Evolutionary conservation across 2,329 filamentous ascomycete genomes (phyloP).

Genomic region (Gliomastix tumulicola): DNA sequence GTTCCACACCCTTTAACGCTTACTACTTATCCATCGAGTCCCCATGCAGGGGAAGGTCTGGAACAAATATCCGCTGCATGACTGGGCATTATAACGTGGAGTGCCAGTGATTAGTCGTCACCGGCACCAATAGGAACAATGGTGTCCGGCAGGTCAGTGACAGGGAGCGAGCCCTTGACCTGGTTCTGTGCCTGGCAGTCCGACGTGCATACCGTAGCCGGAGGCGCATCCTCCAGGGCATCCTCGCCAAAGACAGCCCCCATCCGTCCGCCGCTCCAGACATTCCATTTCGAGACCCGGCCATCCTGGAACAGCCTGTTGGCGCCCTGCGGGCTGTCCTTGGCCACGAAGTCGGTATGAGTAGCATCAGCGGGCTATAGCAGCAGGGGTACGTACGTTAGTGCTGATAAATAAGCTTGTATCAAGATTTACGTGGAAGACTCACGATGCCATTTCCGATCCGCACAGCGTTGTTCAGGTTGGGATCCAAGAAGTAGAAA

Average conservation of each 20-base stretch:
- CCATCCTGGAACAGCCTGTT: slow-evolving; percentile 4
- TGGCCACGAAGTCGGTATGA: slow-evolving; percentile 1
- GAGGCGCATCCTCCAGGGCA: slow-evolving; percentile 2
- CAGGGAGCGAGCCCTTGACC: slow-evolving; percentile 1
- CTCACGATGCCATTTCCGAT: slow-evolving; percentile 4
- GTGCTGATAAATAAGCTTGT: no score
- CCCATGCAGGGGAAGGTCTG: no score
- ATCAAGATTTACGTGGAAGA: no score
- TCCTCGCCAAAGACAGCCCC: slow-evolving; percentile 3
- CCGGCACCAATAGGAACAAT: slow-evolving; percentile 4
- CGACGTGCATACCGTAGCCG: slow-evolving; percentile 2
- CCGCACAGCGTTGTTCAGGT: slow-evolving; percentile 1
- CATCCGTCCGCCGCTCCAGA: slow-evolving; percentile 4
- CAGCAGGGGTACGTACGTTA: no score
- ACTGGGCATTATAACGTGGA: background rate
- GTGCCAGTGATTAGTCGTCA: background rate
- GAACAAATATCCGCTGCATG: no score
- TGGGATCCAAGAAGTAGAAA: slow-evolving; percentile 4
- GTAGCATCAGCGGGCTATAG: slow-evolving; percentile 1
- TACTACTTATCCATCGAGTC: no score
- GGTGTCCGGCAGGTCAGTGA: slow-evolving; percentile 1
- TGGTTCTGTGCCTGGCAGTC: slow-evolving; percentile 5
- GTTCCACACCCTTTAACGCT: no score
- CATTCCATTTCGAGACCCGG: slow-evolving; percentile 1
- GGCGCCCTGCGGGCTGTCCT: slow-evolving; percentile 3